Conservation (phyloP, 1,139 yeast genomes). For the Groenewaldozyma sp. region DNA sequence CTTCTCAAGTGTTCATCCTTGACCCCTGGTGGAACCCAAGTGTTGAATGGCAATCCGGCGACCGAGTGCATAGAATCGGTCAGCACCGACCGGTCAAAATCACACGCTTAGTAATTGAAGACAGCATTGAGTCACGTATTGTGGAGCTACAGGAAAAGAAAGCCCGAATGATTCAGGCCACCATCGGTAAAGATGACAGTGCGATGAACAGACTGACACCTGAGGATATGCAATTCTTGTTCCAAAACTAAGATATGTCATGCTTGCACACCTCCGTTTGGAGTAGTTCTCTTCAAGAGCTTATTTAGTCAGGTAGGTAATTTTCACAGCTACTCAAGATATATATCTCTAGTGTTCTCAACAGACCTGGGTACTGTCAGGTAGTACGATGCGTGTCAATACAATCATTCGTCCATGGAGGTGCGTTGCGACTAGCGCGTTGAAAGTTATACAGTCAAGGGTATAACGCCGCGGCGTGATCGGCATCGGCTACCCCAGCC, state of each 20-base stretch:
- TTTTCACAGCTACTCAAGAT: no score
- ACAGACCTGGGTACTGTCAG: no score
- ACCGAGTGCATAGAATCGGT: slow-evolving; percentile 95
- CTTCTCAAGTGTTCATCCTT: slow-evolving; percentile 86
- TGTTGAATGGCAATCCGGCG: slow-evolving; percentile 97
- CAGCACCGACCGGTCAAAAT: slow-evolving; percentile 93
- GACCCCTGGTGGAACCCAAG: slow-evolving; percentile 99
- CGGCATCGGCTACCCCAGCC: no score
- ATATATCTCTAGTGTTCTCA: no score
- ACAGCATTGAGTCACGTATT: slow-evolving; percentile 91
- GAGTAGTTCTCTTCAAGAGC: no score
- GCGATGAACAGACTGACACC: slow-evolving; percentile 85
- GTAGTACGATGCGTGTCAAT: no score
- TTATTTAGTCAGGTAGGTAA: no score
- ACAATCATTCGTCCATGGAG: no score
- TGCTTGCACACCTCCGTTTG: no score
- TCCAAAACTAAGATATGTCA: slow-evolving; percentile 62
- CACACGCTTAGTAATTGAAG: slow-evolving; percentile 87
- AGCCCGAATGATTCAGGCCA: slow-evolving; percentile 96
- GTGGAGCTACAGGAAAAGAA: slow-evolving; percentile 93
- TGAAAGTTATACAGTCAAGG: no score
- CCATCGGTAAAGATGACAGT: slow-evolving; percentile 83
- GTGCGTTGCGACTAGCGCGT: no score
- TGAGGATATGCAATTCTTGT: slow-evolving; percentile 87
- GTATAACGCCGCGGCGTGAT: no score